Conservation (phyloP, 1,139 yeast species). For the Geotrichum aggregatum region DNA sequence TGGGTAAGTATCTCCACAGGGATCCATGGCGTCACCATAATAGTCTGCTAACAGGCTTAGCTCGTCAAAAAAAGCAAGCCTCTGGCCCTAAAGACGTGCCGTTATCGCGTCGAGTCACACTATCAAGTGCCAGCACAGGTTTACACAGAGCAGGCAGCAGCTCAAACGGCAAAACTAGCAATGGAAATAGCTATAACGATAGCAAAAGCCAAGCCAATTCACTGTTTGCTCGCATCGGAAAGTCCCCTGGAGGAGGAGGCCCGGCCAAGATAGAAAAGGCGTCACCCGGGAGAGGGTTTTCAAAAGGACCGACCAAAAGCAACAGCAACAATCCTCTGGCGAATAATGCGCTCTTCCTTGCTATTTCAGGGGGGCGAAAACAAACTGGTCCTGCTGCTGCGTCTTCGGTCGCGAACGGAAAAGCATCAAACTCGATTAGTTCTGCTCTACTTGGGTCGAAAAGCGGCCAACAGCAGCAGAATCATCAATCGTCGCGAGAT, state of each 20-base stretch:
- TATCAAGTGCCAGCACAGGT: too few relatives aligned
- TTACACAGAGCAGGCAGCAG: not conserved
- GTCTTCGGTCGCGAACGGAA: too few relatives aligned
- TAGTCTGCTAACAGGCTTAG: too few relatives aligned
- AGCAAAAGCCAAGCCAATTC: not conserved
- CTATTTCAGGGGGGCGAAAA: conserved; percentile 13
- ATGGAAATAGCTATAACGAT: not conserved
- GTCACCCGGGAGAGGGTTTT: too few relatives aligned
- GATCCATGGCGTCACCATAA: too few relatives aligned
- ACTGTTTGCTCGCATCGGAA: conserved; percentile 6
- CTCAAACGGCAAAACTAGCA: not conserved
- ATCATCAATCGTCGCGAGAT: not conserved
- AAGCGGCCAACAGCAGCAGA: not conserved
- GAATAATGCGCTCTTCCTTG: conserved; percentile 14
- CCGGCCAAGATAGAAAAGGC: not conserved
- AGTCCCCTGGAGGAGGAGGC: not conserved
- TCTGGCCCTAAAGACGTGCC: not conserved
- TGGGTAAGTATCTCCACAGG: not conserved
- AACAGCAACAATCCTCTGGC: conserved; percentile 8
- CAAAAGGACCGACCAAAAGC: too few relatives aligned
- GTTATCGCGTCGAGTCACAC: not conserved
- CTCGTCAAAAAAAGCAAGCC: not conserved
- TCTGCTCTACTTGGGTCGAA: conserved; percentile 11
- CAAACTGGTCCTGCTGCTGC: too few relatives aligned
- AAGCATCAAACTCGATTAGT: conserved; percentile 8